phyloP scores from a whole-genome alignment of 768 basidiomycete species.

The Podaxis sp. region DNA sequence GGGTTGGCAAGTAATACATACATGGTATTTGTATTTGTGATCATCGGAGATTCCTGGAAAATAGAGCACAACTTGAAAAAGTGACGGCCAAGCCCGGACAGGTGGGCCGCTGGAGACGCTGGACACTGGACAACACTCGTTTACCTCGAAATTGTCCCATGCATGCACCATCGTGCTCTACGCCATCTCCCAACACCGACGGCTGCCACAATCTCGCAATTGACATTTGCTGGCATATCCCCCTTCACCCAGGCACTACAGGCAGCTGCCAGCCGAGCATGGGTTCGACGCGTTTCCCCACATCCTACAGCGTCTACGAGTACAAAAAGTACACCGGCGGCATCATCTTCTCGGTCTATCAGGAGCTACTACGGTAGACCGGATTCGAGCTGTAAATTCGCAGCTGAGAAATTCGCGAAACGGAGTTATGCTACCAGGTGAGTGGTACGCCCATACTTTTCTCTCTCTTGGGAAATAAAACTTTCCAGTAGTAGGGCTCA shows the following conservation, averaged over 20 bases:
- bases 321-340: neutral
- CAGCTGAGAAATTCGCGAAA: neutral
- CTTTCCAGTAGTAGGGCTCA: neutral
- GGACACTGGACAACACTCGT: constrained; percentile 13
- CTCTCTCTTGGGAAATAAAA: neutral
- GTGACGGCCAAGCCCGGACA: constrained; percentile 7
- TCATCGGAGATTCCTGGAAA: neutral
- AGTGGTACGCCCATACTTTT: neutral
- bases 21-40: neutral
- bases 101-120: constrained; percentile 4
- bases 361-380: constrained; percentile 2
- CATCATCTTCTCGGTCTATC: neutral
- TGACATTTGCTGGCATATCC: constrained; percentile 20
- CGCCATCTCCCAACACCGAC: constrained; percentile 31
- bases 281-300: constrained; percentile 31
- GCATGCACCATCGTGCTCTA: constrained; percentile 50
- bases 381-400: neutral
- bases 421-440: constrained; percentile 5
- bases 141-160: constrained; percentile 32
- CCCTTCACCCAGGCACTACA: constrained; percentile 44
- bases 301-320: neutral
- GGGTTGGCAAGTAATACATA: no score
- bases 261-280: constrained; percentile 51
- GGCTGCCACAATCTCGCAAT: constrained; percentile 18
- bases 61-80: constrained; percentile 6